Base-by-base conservation (phyloP, 2,329 filamentous ascomycete genomes). In the Cladosporium sp. region DNA sequence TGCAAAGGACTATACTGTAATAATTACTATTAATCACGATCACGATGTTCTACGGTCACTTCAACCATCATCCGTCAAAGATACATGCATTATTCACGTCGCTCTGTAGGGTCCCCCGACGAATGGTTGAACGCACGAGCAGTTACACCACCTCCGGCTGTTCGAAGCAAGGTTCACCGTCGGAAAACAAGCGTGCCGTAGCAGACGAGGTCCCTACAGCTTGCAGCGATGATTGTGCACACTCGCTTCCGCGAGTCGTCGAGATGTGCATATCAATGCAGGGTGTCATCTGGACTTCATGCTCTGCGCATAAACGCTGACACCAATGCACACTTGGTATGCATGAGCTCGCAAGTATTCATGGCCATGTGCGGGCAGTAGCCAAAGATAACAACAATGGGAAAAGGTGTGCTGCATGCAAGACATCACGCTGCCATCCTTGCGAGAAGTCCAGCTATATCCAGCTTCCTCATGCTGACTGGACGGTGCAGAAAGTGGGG, bases 221-320 rank as follows among this genome's bases (percentile, higher is more conserved):
- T 10, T n/a, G 4, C 7, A 28, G 42, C 25, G 24, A 7, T 5
- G 42, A 45, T 28, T 22, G 13, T 45, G 42, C 42, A 45, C 42
- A 32, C 10, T 20, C 25, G 44, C 28, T 19, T 7, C 24, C 25
- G 17, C 28, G 12, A 4, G 12, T 32, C 4, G 19, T 20, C 19
- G 19, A 42, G 39, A 42, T 42, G 22, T 20, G 19, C 6, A 42
- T 4, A 42, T 20, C 19, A 22, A 51, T 51, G 42, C 52, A 47
- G 20, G 36, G 32, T 45, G 52, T 47, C 52, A 55, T 45, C 20
- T 28, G 39, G 42, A 15, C 2, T 45, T 15, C 3, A 25, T 55
- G 20, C 13, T n/a, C 19, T 55, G 52, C 52, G 42, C 52, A 55
- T 55, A 55, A 40, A 55, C 52, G 52, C 52, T 28, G 40, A 39